A percentile compares a stretch with the other conserved stretches of the same genome.
phyloP scores from a whole-genome alignment of 768 basidiomycete genomes.

The Candolleomyces eurysporus region DNA sequence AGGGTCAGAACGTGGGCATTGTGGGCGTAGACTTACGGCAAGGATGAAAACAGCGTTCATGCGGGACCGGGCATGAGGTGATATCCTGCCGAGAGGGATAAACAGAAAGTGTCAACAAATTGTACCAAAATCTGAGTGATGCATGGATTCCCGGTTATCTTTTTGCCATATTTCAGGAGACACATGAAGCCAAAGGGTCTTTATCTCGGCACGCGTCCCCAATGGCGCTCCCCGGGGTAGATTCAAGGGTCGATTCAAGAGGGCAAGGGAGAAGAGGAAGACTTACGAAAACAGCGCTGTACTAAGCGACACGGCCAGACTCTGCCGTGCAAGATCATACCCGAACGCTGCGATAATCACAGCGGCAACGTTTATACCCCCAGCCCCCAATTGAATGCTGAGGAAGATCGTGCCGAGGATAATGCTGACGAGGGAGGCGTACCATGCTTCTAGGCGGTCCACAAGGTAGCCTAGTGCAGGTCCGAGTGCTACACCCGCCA shows the following conservation, averaged over 20 bases:
- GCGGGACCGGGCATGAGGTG: conserved; percentile 55
- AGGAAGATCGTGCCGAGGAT: conserved; percentile 49
- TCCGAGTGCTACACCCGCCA: conserved; percentile 65
- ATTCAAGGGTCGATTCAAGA: too few relatives aligned
- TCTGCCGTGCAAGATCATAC: conserved; percentile 73
- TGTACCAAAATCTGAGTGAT: neutral
- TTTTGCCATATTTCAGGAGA: too few relatives aligned
- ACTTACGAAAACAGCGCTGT: conserved; percentile 57
- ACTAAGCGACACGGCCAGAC: conserved; percentile 64
- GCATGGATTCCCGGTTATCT: too few relatives aligned
- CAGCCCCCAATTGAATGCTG: conserved; percentile 65
- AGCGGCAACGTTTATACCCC: conserved; percentile 66
- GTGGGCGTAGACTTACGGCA: conserved; percentile 40
- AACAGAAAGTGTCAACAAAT: neutral
- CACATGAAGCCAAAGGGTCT: too few relatives aligned
- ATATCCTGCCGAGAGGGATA: conserved; percentile 28
- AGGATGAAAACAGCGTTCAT: conserved; percentile 77
- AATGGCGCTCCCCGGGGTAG: too few relatives aligned
- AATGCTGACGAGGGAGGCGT: conserved; percentile 61
- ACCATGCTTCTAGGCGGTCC: conserved; percentile 76
- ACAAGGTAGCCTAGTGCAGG: conserved; percentile 69
- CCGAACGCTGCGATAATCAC: conserved; percentile 70
- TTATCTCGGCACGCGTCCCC: too few relatives aligned
- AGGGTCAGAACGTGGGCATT: neutral
- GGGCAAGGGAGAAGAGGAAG: neutral